Conservation (phyloP, 768 basidiomycete genomes). For the Atractiella rhizophila region DNA sequence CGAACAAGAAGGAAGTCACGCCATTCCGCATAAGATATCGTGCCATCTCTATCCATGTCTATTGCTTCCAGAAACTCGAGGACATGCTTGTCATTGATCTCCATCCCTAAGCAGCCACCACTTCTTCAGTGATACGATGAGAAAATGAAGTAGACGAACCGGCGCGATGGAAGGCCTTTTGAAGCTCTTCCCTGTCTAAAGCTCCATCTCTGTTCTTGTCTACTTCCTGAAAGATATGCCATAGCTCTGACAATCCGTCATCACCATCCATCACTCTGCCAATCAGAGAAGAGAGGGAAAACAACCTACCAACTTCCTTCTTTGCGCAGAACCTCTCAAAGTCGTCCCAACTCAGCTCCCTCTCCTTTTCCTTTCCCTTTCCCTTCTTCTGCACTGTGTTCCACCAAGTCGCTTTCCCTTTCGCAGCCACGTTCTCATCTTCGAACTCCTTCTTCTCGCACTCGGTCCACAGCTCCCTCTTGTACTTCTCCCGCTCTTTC, state of each 20-base stretch:
- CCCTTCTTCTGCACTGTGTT: conserved; percentile 26
- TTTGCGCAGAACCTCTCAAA: conserved; percentile 55
- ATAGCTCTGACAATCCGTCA: conserved; percentile 37
- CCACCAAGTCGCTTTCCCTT: conserved; percentile 21
- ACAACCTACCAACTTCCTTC: conserved; percentile 40
- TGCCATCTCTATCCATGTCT: conserved; percentile 10
- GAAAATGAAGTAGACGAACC: conserved; percentile 26
- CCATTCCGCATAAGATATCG: conserved; percentile 15
- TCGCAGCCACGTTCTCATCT: too few species aligned
- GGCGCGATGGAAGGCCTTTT: conserved; percentile 39
- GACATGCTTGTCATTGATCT: conserved; percentile 3
- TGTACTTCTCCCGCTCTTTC: too few species aligned
- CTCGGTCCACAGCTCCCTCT: too few species aligned
- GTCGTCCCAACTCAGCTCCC: conserved; percentile 30
- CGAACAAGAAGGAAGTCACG: conserved; percentile 14
- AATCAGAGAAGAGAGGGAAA: neutral
- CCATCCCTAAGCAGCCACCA: conserved; percentile 5
- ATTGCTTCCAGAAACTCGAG: conserved; percentile 11
- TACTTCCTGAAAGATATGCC: conserved; percentile 74
- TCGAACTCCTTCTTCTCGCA: too few species aligned
- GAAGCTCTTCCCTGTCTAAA: conserved; percentile 40
- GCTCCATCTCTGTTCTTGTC: conserved; percentile 72
- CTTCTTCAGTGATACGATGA: neutral
- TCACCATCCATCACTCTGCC: neutral
- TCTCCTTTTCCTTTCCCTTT: conserved; percentile 2